Base-by-base conservation (phyloP, 441 rosid genomes). In the Eutrema salsugineum region DNA sequence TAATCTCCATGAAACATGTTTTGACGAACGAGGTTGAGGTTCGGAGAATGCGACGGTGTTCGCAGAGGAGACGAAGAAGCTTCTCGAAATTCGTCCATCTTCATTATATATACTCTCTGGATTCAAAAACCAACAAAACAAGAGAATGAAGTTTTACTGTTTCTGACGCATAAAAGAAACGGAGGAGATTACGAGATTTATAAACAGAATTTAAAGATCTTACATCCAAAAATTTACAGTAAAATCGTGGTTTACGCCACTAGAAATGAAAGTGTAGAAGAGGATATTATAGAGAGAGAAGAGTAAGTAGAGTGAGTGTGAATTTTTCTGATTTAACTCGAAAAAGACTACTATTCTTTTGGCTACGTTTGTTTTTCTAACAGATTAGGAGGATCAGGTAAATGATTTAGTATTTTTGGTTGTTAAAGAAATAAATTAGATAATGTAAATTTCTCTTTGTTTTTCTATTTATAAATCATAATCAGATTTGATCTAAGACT, bases 11-110 rank as follows among this genome's bases (percentile, higher is more conserved):
- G 44, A 4, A 54, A 39, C 4, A 48, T 10, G 57, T 49, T 74
- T 59, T 67, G 73, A 8, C 48, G n/a, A 11, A 32, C 47, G 5
- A 36, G 27, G 58, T 53, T 55, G 27, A 63, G 8, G 32, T 57
- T 71, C 0, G 69, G 48, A 32, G 78, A 68, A 1, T 68, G 73
- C 0, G 55, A 67, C 4, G 78, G 73, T 17, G 70, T 67, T 51
- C 54, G 36, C 16, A 61, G 28, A 43, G 73, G 66, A 44, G 48
- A 5, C 8, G 68, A 63, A n/a, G 66, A 48, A 70, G 63, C 58
- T 57, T 70, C 68, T 40, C 57, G 3, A 65, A 50, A 71, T 60
- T 71, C 72, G 44, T 20, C 56, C 68, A 65, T 77, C 57, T 49
- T 77, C 63, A 65, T 65, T 51, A 30, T 65, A 14, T 15, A 19